Conservation (phyloP, 2,329 filamentous ascomycete genomes). For the Apiospora rasikravindrae region DNA sequence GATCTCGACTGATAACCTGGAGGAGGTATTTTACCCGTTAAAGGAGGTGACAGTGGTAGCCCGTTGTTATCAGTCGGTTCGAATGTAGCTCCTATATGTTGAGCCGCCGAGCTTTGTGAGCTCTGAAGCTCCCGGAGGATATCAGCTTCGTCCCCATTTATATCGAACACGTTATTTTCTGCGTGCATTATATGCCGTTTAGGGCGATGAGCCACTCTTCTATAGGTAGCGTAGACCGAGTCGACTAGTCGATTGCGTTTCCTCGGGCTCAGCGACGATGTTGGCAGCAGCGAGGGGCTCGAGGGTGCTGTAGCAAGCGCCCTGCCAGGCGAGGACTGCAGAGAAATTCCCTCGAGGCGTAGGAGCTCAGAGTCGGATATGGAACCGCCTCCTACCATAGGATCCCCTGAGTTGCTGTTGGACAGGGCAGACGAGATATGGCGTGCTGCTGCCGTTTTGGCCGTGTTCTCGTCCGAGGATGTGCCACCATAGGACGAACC, state of each 20-base stretch:
- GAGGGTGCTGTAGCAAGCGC: constrained; percentile 30
- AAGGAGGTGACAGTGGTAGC: constrained; percentile 37
- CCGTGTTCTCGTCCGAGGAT: constrained; percentile 26
- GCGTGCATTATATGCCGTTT: constrained; percentile 25
- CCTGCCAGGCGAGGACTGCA: constrained; percentile 39
- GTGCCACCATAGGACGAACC: constrained; percentile 26
- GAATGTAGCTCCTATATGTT: constrained; percentile 24
- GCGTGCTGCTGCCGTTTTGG: constrained; percentile 8
- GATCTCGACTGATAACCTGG: constrained; percentile 25
- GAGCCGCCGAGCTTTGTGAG: constrained; percentile 26
- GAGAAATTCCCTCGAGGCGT: constrained; percentile 52
- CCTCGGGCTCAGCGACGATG: constrained; percentile 30
- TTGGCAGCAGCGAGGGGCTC: constrained; percentile 35
- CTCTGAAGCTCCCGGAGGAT: constrained; percentile 16
- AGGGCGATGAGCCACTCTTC: constrained; percentile 32
- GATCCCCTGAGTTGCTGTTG: constrained; percentile 28
- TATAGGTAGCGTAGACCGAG: constrained; percentile 35
- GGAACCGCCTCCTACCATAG: constrained; percentile 42
- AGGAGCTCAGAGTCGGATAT: constrained; percentile 56
- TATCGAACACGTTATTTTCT: neutral
- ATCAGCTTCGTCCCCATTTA: neutral
- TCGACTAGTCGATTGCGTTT: constrained; percentile 36
- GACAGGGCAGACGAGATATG: constrained; percentile 22
- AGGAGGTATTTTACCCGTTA: constrained; percentile 34
- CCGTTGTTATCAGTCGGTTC: constrained; percentile 32